These are phyloP conservation scores for Petunia hybrid DNA, from an alignment of 305 asterid genomes.

Conservation along the genomic window DNA sequence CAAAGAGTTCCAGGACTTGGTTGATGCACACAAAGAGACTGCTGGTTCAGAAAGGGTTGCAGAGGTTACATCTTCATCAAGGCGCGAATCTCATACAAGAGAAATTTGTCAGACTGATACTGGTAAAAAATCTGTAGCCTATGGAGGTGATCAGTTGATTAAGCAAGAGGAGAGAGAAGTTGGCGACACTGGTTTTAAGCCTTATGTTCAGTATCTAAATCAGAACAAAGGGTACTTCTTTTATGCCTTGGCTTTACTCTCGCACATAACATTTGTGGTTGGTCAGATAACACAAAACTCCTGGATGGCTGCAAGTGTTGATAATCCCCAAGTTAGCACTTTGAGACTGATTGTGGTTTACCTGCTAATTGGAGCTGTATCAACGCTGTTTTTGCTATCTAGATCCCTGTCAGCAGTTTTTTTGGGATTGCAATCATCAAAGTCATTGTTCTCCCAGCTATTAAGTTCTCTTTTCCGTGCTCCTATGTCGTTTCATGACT, in stretches of 20 bases:
- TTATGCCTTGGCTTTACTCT: constrained; percentile 57
- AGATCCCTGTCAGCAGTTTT: constrained; percentile 68
- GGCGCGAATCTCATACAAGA: constrained; percentile 43
- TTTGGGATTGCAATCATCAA: constrained; percentile 77
- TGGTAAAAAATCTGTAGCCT: constrained; percentile 48
- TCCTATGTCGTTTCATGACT: constrained; percentile 95
- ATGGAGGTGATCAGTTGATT: constrained; percentile 73
- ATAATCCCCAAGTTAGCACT: constrained; percentile 54
- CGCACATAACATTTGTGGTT: constrained; percentile 60
- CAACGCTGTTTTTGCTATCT: constrained; percentile 56
- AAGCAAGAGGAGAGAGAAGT: constrained; percentile 89
- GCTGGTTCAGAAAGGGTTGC: constrained; percentile 78
- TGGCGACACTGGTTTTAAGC: constrained; percentile 88
- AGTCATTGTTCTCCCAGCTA: constrained; percentile 69
- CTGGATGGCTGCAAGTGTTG: constrained; percentile 99
- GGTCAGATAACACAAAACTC: constrained; percentile 74
- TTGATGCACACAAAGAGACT: constrained; percentile 87
- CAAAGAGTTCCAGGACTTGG: constrained; percentile 77
- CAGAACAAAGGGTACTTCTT: constrained; percentile 77
- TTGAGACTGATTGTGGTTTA: constrained; percentile 74
- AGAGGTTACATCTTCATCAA: constrained; percentile 51
- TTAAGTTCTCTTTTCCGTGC: constrained; percentile 84
- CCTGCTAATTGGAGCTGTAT: constrained; percentile 64
- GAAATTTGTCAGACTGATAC: constrained; percentile 61
- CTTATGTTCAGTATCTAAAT: constrained; percentile 68